A percentile compares a stretch with the other conserved stretches of the same genome.
These are phyloP conservation scores for Haberlea rhodopensis DNA, from an alignment of 257 asterid species.

Conservation along the genomic window DNA sequence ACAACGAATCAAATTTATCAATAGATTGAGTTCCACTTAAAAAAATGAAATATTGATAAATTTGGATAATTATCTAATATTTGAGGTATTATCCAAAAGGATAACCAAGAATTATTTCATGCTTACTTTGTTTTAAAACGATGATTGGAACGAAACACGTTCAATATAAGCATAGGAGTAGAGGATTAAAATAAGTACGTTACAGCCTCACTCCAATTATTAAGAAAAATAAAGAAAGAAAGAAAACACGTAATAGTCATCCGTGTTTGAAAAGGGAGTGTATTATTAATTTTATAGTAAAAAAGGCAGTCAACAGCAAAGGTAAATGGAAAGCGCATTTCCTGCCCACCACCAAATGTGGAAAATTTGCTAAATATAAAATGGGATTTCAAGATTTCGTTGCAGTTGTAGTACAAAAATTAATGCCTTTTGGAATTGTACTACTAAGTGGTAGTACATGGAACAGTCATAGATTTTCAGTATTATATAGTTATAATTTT, in stretches of 20 bases:
- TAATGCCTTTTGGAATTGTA: background rate
- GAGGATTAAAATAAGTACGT: too few species aligned
- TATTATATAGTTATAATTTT: background rate
- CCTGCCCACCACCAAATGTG: conserved; percentile 5
- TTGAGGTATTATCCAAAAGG: too few species aligned
- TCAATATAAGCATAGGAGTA: too few species aligned
- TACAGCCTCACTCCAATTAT: too few species aligned
- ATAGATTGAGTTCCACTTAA: too few species aligned
- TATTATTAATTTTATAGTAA: background rate
- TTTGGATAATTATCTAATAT: too few species aligned
- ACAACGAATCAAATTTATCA: too few species aligned
- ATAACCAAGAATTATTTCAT: too few species aligned
- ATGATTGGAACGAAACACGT: too few species aligned
- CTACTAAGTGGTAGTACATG: conserved; percentile 29
- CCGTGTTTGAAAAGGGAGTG: background rate
- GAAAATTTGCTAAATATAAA: background rate
- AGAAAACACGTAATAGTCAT: background rate
- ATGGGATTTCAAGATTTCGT: conserved; percentile 17
- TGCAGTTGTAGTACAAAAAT: conserved; percentile 30
- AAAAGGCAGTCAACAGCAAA: conserved; percentile 15
- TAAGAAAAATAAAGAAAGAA: too few species aligned
- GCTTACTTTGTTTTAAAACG: too few species aligned
- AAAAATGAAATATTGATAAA: too few species aligned
- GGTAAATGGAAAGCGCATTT: conserved; percentile 16
- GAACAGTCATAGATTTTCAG: background rate